Evolutionary conservation across 805 yeast species (phyloP).

Genomic region (Lachancea sp.): DNA sequence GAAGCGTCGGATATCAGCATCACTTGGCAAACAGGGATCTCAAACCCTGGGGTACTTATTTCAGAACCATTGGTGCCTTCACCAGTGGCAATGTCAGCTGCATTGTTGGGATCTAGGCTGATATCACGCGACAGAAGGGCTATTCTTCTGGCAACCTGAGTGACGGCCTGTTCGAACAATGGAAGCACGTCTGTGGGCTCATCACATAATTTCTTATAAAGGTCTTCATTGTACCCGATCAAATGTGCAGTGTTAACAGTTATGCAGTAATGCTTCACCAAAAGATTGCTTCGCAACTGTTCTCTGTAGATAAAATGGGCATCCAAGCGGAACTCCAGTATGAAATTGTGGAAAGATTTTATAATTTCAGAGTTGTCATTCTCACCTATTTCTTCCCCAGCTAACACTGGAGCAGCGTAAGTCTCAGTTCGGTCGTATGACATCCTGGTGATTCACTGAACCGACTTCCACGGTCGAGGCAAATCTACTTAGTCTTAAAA

Average conservation of each 20-base stretch:
- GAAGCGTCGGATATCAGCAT: constrained; percentile 68
- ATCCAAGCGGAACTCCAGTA: constrained; percentile 78
- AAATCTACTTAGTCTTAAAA: too few species aligned
- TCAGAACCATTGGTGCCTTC: constrained; percentile 13
- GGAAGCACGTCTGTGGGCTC: constrained; percentile 88
- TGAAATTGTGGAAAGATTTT: constrained; percentile 72
- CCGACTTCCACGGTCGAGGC: not conserved
- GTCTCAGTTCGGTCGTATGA: constrained; percentile 69
- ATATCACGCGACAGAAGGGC: constrained; percentile 37
- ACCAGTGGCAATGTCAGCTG: constrained; percentile 12
- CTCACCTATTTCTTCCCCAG: constrained; percentile 69
- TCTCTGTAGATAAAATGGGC: constrained; percentile 83
- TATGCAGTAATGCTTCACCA: constrained; percentile 66
- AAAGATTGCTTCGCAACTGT: constrained; percentile 78
- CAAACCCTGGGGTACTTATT: constrained; percentile 6
- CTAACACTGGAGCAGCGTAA: constrained; percentile 74
- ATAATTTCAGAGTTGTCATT: constrained; percentile 60
- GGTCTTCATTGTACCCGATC: constrained; percentile 80
- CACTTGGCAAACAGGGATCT: constrained; percentile 78
- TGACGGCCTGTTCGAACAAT: constrained; percentile 72
- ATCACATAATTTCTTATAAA: constrained; percentile 75
- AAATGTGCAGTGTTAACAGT: constrained; percentile 78
- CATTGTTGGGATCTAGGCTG: constrained; percentile 7
- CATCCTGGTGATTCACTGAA: constrained; percentile 35
- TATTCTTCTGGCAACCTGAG: constrained; percentile 75